Conservation (phyloP, 2,329 filamentous ascomycete genomes). For the Neonectria ditissima region DNA sequence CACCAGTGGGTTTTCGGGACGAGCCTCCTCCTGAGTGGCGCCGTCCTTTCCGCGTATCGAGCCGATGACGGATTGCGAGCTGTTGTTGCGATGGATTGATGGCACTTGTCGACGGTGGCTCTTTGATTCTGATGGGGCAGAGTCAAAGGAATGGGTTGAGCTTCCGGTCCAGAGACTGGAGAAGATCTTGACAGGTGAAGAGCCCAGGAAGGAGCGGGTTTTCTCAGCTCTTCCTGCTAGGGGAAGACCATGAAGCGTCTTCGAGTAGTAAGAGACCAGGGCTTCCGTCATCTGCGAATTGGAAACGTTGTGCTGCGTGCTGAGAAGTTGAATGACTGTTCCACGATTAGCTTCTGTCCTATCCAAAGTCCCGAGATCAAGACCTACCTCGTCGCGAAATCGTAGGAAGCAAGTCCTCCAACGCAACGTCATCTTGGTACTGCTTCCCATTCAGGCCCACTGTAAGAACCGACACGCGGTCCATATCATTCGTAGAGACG, state of each 20-base stretch:
- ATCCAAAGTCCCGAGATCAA: background rate
- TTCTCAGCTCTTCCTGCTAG: constrained; percentile 73
- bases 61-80: constrained; percentile 66
- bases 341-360: constrained; percentile 48
- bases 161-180: constrained; percentile 81
- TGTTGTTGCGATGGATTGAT: constrained; percentile 58
- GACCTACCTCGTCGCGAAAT: constrained; percentile 78
- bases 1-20: constrained; percentile 73
- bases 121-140: constrained; percentile 49
- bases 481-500: constrained; percentile 66
- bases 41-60: constrained; percentile 62
- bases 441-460: constrained; percentile 76
- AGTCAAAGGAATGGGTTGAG: constrained; percentile 56
- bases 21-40: constrained; percentile 59
- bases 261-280: constrained; percentile 81
- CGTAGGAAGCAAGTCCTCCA: constrained; percentile 79
- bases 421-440: constrained; percentile 79
- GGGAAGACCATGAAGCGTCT: constrained; percentile 77
- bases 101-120: constrained; percentile 54
- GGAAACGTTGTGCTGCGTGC: constrained; percentile 74
- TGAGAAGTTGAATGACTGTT: constrained; percentile 78
- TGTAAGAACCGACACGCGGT: constrained; percentile 62
- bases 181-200: constrained; percentile 91
- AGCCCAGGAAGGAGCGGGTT: constrained; percentile 76
- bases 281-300: constrained; percentile 74